A percentile compares a stretch with the other conserved stretches of the same genome.
These are phyloP conservation scores for Penstemon davidsonii DNA, from an alignment of 257 asterid species.

Conservation along the genomic window DNA sequence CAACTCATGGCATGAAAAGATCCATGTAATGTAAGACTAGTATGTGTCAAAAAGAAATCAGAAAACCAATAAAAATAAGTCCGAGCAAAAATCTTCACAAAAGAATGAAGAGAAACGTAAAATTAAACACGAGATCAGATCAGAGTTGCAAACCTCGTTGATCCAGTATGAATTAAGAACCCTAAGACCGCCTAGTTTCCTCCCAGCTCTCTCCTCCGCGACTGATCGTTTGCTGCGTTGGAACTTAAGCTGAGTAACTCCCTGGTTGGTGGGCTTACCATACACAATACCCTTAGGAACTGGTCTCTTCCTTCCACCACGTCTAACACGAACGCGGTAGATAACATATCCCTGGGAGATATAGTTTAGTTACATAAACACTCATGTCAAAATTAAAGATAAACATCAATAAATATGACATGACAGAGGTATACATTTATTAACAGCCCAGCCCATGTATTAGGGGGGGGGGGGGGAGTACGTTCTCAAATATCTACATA, in stretches of 20 bases:
- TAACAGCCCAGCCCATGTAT: too few relatives aligned
- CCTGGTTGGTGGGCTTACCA: slow-evolving; percentile 46
- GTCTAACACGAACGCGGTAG: slow-evolving; percentile 25
- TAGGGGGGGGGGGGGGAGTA: too few relatives aligned
- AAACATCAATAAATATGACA: too few relatives aligned
- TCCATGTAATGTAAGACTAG: too few relatives aligned
- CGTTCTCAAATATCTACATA: too few relatives aligned
- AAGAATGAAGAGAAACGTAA: background rate
- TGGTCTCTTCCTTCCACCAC: slow-evolving; percentile 44
- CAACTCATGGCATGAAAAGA: too few relatives aligned
- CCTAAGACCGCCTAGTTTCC: slow-evolving; percentile 37
- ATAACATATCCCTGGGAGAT: slow-evolving; percentile 28
- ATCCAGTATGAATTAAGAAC: slow-evolving; percentile 40
- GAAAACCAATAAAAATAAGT: background rate
- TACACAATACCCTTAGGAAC: slow-evolving; percentile 41
- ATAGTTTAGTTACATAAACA: too few relatives aligned
- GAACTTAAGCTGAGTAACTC: slow-evolving; percentile 32
- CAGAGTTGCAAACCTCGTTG: slow-evolving; percentile 29
- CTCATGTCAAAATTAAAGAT: too few relatives aligned
- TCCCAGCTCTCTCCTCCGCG: slow-evolving; percentile 42
- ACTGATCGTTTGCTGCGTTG: background rate
- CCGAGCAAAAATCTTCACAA: background rate
- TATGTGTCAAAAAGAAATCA: background rate
- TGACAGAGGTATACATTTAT: too few relatives aligned
- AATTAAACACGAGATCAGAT: background rate